Evolutionary conservation across 768 basidiomycete genomes (phyloP).

Genomic region (Leccinum incarnatum): DNA sequence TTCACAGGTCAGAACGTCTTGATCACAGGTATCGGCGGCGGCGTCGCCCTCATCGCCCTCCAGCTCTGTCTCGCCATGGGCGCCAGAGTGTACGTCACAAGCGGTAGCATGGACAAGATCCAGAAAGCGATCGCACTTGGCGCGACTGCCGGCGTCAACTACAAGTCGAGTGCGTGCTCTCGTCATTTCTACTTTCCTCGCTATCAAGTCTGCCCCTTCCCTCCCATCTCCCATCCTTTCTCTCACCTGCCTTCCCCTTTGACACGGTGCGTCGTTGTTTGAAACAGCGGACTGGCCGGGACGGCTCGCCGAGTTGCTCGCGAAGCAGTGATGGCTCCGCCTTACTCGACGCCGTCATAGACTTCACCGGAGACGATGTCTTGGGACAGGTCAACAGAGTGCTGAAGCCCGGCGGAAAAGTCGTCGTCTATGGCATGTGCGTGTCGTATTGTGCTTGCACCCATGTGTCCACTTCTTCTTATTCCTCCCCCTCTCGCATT

Average conservation of each 20-base stretch:
- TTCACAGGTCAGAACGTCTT: slow-evolving; percentile 67
- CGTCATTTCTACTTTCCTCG: neutral
- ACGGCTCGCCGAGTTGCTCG: slow-evolving; percentile 44
- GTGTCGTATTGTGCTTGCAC: neutral
- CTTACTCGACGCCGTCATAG: slow-evolving; percentile 59
- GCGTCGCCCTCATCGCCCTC: slow-evolving; percentile 74
- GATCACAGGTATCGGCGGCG: slow-evolving; percentile 81
- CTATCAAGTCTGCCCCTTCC: neutral
- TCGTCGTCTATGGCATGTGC: slow-evolving; percentile 68
- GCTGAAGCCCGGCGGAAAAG: slow-evolving; percentile 50
- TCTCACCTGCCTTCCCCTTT: neutral
- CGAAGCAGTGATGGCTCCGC: slow-evolving; percentile 22
- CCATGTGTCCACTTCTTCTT: neutral
- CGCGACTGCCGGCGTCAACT: slow-evolving; percentile 71
- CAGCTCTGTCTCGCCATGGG: slow-evolving; percentile 75
- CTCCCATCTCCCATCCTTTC: no score
- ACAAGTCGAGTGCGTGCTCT: slow-evolving; percentile 54
- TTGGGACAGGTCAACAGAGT: slow-evolving; percentile 46
- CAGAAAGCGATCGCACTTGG: slow-evolving; percentile 62
- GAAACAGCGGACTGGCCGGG: slow-evolving; percentile 51
- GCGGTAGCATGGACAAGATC: slow-evolving; percentile 68
- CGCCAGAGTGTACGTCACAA: slow-evolving; percentile 81
- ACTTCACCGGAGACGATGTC: slow-evolving; percentile 69
- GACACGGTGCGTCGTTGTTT: neutral
- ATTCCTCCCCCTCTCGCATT: neutral